Evolutionary conservation across 2,329 filamentous ascomycete species (phyloP).

Genomic region (Aureobasidium sp.): DNA sequence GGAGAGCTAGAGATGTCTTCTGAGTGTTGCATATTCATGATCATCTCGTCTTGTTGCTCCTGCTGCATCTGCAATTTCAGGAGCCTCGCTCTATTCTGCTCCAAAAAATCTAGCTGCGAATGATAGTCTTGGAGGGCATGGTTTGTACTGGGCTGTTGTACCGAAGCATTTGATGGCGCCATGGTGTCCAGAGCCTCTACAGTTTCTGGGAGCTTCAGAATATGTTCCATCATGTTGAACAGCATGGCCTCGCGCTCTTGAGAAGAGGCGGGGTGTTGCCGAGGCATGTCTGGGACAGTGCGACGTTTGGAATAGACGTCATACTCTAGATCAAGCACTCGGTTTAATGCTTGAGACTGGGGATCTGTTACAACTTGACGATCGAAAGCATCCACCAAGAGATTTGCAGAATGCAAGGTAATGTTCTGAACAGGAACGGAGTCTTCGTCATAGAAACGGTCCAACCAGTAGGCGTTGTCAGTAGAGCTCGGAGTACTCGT

Average conservation of each 20-base stretch:
- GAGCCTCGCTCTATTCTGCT: background rate
- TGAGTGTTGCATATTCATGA: background rate
- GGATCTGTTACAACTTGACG: background rate
- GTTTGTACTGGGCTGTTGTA: background rate
- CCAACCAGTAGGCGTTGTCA: background rate
- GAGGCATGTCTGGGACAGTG: background rate
- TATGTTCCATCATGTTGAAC: constrained; percentile 10
- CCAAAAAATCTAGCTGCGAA: background rate
- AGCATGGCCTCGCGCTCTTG: background rate
- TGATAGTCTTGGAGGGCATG: background rate
- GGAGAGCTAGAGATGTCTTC: background rate
- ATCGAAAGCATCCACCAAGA: background rate
- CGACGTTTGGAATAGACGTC: background rate
- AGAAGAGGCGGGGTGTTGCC: background rate
- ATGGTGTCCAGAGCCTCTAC: background rate
- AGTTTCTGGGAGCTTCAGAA: background rate
- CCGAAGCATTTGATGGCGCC: background rate
- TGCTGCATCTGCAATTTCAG: background rate
- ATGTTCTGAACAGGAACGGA: background rate
- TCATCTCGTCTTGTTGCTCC: background rate
- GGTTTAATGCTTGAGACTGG: background rate
- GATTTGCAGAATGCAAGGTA: background rate
- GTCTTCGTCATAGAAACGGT: background rate
- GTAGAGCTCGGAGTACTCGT: background rate
- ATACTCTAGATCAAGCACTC: constrained; percentile 7